Evolutionary conservation across 2,329 filamentous ascomycete species (phyloP).

Genomic region (Balansia obtecta): DNA sequence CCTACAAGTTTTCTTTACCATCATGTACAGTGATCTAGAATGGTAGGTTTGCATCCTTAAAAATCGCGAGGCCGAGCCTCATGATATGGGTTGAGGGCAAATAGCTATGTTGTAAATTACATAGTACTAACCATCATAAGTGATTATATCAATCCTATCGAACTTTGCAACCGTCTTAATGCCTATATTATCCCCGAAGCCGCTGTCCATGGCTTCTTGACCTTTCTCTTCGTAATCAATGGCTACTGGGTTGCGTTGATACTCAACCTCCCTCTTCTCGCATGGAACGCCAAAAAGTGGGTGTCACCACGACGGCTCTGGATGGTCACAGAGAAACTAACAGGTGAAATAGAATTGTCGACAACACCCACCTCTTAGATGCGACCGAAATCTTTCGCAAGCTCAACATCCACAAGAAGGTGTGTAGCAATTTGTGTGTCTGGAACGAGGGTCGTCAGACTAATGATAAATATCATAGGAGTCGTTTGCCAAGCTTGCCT

Average conservation of each 20-base stretch:
- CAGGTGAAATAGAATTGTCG: slow-evolving; percentile 58
- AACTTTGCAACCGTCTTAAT: slow-evolving; percentile 99
- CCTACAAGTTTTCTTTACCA: slow-evolving; percentile 99
- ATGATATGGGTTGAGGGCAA: not conserved
- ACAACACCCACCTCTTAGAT: slow-evolving; percentile 93
- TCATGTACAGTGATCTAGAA: slow-evolving; percentile 99
- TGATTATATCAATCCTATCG: slow-evolving; percentile 99
- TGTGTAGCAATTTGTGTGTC: slow-evolving; percentile 21
- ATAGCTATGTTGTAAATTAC: not conserved
- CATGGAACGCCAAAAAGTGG: slow-evolving; percentile 96
- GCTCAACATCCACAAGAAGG: slow-evolving; percentile 98
- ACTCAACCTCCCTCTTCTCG: slow-evolving; percentile 82
- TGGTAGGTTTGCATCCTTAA: slow-evolving; percentile 52
- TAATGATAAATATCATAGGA: slow-evolving; percentile 45
- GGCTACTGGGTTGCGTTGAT: slow-evolving; percentile 94
- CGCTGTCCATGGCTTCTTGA: slow-evolving; percentile 91
- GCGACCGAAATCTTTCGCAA: slow-evolving; percentile 99
- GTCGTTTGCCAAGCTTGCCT: slow-evolving; percentile 97
- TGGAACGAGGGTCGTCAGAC: not conserved
- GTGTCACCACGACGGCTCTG: slow-evolving; percentile 23
- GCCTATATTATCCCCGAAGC: slow-evolving; percentile 99
- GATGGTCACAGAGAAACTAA: not conserved
- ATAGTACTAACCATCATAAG: slow-evolving; percentile 31
- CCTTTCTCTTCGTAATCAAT: slow-evolving; percentile 92
- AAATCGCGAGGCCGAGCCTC: not conserved